A percentile compares a stretch with the other conserved stretches of the same genome.
Evolutionary conservation across 495 filamentous ascomycete genomes (phyloP).

Genomic region (Apodospora peruviana): DNA sequence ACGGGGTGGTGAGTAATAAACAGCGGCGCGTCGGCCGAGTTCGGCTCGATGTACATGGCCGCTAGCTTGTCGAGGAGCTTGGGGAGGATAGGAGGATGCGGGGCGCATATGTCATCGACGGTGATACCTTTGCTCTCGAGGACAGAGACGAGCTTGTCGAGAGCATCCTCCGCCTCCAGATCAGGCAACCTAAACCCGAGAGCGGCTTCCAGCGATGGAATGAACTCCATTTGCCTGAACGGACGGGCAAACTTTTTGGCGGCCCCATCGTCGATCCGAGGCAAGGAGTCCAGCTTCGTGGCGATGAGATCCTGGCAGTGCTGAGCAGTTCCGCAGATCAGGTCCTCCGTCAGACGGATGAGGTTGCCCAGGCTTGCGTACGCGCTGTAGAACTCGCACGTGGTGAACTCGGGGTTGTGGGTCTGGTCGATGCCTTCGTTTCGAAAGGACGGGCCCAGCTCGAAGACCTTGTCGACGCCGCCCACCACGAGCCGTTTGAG

Average conservation of each 20-base stretch:
- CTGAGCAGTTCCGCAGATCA: conserved; percentile 55
- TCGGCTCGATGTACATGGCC: conserved; percentile 63
- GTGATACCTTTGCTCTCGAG: conserved; percentile 45
- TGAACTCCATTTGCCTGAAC: conserved; percentile 72
- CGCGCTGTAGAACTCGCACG: conserved; percentile 91
- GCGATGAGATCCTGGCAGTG: conserved; percentile 47
- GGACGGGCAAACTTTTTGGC: conserved; percentile 19
- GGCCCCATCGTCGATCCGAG: conserved; percentile 40
- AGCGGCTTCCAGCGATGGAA: conserved; percentile 65
- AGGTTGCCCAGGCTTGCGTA: conserved; percentile 75
- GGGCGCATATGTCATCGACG: conserved; percentile 22
- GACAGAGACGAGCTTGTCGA: conserved; percentile 47
- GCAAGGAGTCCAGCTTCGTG: conserved; percentile 41
- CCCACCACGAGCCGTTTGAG: conserved; percentile 95
- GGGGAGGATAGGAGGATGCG: conserved; percentile 58
- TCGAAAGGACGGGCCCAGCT: conserved; percentile 85
- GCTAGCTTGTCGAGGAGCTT: conserved; percentile 84
- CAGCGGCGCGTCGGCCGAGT: conserved; percentile 61
- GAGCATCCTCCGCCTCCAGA: conserved; percentile 51
- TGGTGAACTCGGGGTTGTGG: conserved; percentile 97
- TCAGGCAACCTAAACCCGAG: conserved; percentile 64
- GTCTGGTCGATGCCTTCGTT: conserved; percentile 96
- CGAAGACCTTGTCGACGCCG: conserved; percentile 87
- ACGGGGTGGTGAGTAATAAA: conserved; percentile 91
- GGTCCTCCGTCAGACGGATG: conserved; percentile 63